Conservation (phyloP, 2,329 filamentous ascomycete species). For the Decorospora gaudefroyi region DNA sequence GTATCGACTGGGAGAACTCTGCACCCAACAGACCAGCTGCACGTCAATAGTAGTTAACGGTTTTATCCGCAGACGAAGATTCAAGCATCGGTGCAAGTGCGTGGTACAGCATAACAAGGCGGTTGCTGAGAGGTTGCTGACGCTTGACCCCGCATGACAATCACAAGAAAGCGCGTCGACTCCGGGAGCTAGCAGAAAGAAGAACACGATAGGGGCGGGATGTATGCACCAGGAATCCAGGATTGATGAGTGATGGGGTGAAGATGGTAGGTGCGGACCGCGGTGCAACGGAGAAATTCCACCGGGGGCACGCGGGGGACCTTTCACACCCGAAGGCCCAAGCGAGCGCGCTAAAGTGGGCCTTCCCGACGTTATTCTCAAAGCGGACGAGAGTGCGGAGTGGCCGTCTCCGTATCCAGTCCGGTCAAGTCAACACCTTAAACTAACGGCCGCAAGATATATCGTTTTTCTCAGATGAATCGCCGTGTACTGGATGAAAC, state of each 20-base stretch:
- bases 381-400: conserved; percentile 2
- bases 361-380: conserved; percentile 6
- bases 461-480: not conserved
- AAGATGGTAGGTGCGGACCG: too few species aligned
- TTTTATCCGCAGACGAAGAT: conserved; percentile 7
- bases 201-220: not conserved
- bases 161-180: not conserved
- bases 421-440: conserved; percentile 3
- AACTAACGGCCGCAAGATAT: not conserved
- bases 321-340: conserved; percentile 1
- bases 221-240: not conserved
- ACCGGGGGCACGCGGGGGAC: too few species aligned
- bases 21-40: too few species aligned
- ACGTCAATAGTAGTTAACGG: not conserved
- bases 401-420: conserved; percentile 1
- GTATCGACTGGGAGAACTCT: not conserved
- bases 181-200: not conserved
- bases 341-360: conserved; percentile 5
- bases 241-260: not conserved
- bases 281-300: conserved; percentile 4
- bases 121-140: conserved; percentile 5
- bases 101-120: conserved; percentile 4
- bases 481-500: not conserved
- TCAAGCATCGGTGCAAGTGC: not conserved
- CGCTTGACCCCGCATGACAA: conserved; percentile 1